Evolutionary conservation across 2,329 filamentous ascomycete species (phyloP), one percentile per base, ranked within the genome.

Genomic region (Apiospora saccharicola): DNA sequence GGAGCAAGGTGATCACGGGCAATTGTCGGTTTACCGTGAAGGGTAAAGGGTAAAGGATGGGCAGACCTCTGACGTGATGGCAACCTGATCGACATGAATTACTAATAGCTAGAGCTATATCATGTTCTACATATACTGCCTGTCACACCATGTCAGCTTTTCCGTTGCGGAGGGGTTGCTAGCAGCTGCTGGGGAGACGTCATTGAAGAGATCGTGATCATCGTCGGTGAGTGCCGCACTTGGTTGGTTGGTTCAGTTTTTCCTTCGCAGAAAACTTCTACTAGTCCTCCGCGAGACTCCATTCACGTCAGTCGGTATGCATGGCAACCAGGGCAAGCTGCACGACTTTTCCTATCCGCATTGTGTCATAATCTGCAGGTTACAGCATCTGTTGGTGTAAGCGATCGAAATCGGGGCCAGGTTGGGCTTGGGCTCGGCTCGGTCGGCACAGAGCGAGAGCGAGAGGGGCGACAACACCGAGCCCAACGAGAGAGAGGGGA

Each of bases 351-450:
- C 30, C n/a, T 30, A n/a, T 4, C 19, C 8, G 57, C 34, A 41
- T 64, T 64, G 57, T 64, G 57, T 64, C 30, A 64, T 64, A n/a
- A 41, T 41, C 57, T 64, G 57, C 57, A 64, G 34, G 57, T 41
- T 64, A 16, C 37, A 26, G 19, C n/a, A 22, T 53, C 24, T 16
- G 51, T 61, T 34, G 53, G 53, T 61, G 53, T 34, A 7, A 4
- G 8, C 30, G 30, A 61, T 61, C 16, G 26, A 30, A 61, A 61
- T 61, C 53, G 53, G 30, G 30, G 53, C 30, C 8, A 22, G 53
- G 7, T 19, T 22, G 16, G 7, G 30, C 19, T n/a, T 64, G 34
- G 34, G 34, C 57, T 41, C 57, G 57, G 57, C 57, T 64, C 57
- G 30, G 30, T 64, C 57, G 57, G 57, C 57, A 64, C 57, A 64